Base-by-base conservation (phyloP, 2,329 filamentous ascomycete species). In the Stemphylium vesicarium region DNA sequence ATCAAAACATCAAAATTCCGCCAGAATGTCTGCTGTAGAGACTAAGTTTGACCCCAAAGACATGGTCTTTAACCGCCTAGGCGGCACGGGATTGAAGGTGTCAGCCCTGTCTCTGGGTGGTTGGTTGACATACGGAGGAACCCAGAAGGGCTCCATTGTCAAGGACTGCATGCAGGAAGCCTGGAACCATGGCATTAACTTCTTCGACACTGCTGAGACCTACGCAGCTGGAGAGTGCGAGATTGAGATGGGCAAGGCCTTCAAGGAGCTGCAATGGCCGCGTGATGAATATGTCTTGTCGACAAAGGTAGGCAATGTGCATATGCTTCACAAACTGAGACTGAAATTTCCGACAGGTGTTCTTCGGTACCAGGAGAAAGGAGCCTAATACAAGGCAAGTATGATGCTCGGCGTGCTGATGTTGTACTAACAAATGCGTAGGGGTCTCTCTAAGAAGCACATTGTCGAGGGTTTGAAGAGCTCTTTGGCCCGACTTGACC, bases 141-240 rank as follows among this genome's bases (percentile, higher is more conserved):
- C 79, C 4, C 79, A 82, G 60, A 80, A 67, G 37, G 69, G 69
- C 12, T 76, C 70, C 62, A 77, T 81, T 40, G 80, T 82, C 49
- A 82, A 81, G 70, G 79, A 82, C 44, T 80, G 78, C 65, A 75
- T 82, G 70, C 72, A 82, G 54, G 74, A 79, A 15, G 80, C 80
- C 0, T 82, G 78, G 77, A 70, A 79, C 62, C 65, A 81, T 53
- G 80, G 80, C 51, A 78, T 81, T 69, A 81, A 82, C 69, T 80
- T 80, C 70, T 79, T 79, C 63, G 77, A 81, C 56, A 81, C 80
- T 9, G 80, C 80, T n/a, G 79, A 82, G 67, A 67, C 74, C 31
- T 87, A 87, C 65, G 78, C 81, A 57, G 82, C 77, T 6, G 86
- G 86, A 54, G 80, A 87, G 66, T 87, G 84, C 20, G 86, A 89